These are phyloP conservation scores for Nidula niveotomentosa DNA, from an alignment of 1,284 basidiomycete species.

Conservation along the genomic window DNA sequence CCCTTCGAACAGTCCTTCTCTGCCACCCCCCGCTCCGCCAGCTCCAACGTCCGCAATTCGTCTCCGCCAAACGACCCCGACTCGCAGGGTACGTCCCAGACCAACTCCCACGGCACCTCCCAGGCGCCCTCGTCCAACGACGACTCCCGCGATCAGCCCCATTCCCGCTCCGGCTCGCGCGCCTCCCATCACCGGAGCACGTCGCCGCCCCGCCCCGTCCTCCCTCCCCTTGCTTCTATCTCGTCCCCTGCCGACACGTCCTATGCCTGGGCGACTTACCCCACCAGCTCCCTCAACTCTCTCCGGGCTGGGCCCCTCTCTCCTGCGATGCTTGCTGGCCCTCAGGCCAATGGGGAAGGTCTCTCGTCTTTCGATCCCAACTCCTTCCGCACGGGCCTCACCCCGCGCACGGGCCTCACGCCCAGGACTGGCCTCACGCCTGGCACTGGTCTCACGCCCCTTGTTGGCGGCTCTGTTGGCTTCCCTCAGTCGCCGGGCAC, in stretches of 20 bases:
- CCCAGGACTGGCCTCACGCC: conserved; percentile 83
- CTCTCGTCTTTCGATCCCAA: conserved; percentile 71
- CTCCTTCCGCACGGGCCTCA: conserved; percentile 86
- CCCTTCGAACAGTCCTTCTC: conserved; percentile 96
- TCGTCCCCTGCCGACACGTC: conserved; percentile 78
- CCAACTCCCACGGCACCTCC: conserved; percentile 22
- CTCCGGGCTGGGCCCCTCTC: conserved; percentile 90
- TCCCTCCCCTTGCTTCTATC: conserved; percentile 87
- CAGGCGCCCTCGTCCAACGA: conserved; percentile 27
- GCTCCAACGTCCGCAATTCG: conserved; percentile 49
- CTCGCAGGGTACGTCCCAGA: conserved; percentile 21
- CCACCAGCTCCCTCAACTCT: conserved; percentile 64
- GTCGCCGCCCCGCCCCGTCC: conserved; percentile 52
- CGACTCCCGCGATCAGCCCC: conserved; percentile 37
- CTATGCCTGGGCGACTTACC: conserved; percentile 71
- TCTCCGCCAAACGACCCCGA: conserved; percentile 35
- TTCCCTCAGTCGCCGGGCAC: conserved; percentile 92
- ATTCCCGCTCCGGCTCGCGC: conserved; percentile 26
- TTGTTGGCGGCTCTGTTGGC: conserved; percentile 71
- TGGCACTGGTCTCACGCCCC: conserved; percentile 82
- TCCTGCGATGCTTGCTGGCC: conserved; percentile 94
- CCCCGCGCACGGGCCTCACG: conserved; percentile 80
- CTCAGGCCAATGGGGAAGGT: conserved; percentile 45
- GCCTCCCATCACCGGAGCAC: conserved; percentile 28
- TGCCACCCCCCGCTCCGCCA: conserved; percentile 47